Evolutionary conservation across 176 grass and related monocot species (phyloP).

Genomic region (Aegilops speltoides): DNA sequence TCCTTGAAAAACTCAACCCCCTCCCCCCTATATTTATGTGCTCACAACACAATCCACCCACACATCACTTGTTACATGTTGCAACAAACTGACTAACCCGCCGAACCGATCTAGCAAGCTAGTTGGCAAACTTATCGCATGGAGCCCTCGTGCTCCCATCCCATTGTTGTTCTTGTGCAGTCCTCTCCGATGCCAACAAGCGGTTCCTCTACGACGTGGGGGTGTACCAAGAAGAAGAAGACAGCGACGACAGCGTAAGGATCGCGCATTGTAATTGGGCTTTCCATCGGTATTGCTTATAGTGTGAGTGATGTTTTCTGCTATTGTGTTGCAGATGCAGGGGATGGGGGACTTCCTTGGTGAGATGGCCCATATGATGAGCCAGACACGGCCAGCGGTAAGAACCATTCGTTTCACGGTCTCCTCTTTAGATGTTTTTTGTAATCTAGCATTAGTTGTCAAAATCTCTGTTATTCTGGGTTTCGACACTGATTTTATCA

Average conservation of each 20-base stretch:
- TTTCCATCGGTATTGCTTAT: not conserved
- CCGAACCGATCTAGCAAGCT: conserved; percentile 8
- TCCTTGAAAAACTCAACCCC: not conserved
- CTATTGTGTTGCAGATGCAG: conserved; percentile 38
- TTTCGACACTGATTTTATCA: not conserved
- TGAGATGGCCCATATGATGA: conserved; percentile 99
- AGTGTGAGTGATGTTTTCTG: not conserved
- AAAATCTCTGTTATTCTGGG: not conserved
- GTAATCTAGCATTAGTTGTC: not conserved
- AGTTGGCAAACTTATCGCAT: conserved; percentile 47
- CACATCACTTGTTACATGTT: not conserved
- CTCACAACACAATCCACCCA: not conserved
- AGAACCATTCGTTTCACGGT: not conserved
- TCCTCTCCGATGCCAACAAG: conserved; percentile 87
- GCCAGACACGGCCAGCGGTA: conserved; percentile 63
- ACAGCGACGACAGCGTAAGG: conserved; percentile 35
- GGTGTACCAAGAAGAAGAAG: conserved; percentile 70
- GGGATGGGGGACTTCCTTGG: conserved; percentile 92
- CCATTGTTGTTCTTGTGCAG: conserved; percentile 62
- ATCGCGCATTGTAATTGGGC: not conserved
- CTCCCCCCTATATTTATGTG: conserved; percentile 8
- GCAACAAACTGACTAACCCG: not conserved
- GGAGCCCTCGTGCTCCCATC: conserved; percentile 42
- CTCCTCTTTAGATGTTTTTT: not conserved
- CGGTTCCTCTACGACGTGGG: conserved; percentile 94